Conservation (phyloP, 768 basidiomycete genomes). For the Boletus tomentosulus region DNA sequence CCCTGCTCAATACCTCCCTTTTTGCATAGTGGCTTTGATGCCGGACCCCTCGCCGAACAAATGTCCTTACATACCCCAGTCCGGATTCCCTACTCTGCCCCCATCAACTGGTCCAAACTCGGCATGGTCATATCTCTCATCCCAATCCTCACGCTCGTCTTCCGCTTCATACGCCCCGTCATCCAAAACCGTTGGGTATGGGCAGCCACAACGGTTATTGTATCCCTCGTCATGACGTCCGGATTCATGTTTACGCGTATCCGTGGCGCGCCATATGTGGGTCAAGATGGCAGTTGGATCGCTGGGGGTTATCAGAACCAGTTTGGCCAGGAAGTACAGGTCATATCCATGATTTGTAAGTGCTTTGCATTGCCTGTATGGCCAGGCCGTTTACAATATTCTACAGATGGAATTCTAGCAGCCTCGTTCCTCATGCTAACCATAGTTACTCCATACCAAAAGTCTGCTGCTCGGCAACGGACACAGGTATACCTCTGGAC, state of each 20-base stretch:
- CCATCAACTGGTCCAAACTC: slow-evolving; percentile 67
- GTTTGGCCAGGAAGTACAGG: slow-evolving; percentile 89
- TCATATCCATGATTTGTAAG: slow-evolving; percentile 83
- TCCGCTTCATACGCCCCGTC: slow-evolving; percentile 61
- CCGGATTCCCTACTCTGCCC: slow-evolving; percentile 76
- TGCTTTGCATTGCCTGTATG: slow-evolving; percentile 15
- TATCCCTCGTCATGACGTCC: slow-evolving; percentile 79
- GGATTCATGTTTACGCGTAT: slow-evolving; percentile 98
- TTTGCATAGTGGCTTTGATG: slow-evolving; percentile 69
- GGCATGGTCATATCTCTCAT: slow-evolving; percentile 42
- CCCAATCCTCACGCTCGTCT: slow-evolving; percentile 45
- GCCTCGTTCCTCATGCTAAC: slow-evolving; percentile 77
- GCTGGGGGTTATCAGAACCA: slow-evolving; percentile 87
- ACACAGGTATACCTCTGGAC: slow-evolving; percentile 90
- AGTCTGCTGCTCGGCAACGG: slow-evolving; percentile 71
- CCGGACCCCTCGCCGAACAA: slow-evolving; percentile 70
- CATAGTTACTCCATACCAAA: slow-evolving; percentile 73
- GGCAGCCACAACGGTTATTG: slow-evolving; percentile 58
- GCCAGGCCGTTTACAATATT: background rate
- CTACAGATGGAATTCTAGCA: slow-evolving; percentile 77
- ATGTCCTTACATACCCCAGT: slow-evolving; percentile 72
- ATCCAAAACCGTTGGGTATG: slow-evolving; percentile 74
- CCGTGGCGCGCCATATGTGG: slow-evolving; percentile 68
- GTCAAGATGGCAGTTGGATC: slow-evolving; percentile 71
- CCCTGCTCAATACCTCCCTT: slow-evolving; percentile 1